Percentiles rank a stretch among this genome's conserved stretches.
These are phyloP conservation scores for Polychytrium aggregatum DNA, from an alignment of 192 early-diverging fungal species.

Conservation along the genomic window DNA sequence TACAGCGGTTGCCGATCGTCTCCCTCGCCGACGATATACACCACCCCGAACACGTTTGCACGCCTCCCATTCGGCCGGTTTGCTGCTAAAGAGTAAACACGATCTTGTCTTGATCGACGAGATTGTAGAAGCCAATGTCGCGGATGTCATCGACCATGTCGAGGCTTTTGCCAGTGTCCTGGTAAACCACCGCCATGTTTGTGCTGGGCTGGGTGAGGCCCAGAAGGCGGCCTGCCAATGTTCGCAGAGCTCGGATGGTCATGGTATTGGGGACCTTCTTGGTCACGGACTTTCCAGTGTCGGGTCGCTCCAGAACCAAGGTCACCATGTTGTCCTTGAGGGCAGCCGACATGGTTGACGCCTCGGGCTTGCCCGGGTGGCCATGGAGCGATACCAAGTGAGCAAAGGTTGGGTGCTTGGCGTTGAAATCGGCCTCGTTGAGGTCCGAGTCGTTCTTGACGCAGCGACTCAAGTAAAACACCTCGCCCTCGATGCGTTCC, in stretches of 20 bases:
- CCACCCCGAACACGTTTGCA: too few species aligned
- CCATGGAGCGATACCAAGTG: slow-evolving; percentile 18
- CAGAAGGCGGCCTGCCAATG: slow-evolving; percentile 10
- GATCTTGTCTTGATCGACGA: too few species aligned
- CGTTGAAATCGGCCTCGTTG: slow-evolving; percentile 1
- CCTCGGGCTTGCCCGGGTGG: slow-evolving; percentile 11
- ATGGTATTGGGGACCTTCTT: slow-evolving; percentile 22
- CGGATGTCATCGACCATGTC: background rate
- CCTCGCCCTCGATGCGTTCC: slow-evolving; percentile 21
- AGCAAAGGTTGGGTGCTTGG: slow-evolving; percentile 16
- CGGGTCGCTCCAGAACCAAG: slow-evolving; percentile 3
- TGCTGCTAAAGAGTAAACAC: too few species aligned
- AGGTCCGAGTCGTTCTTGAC: slow-evolving; percentile 1
- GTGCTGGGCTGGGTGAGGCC: background rate
- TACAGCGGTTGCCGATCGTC: too few species aligned
- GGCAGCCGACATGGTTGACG: slow-evolving; percentile 10
- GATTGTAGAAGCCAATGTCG: too few species aligned
- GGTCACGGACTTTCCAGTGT: background rate
- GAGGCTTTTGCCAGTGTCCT: background rate
- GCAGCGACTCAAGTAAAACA: slow-evolving; percentile 20
- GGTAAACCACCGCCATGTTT: background rate
- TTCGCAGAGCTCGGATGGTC: slow-evolving; percentile 12
- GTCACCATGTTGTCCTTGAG: slow-evolving; percentile 23
- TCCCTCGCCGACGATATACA: too few species aligned
- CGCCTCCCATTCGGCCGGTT: too few species aligned